Conservation (phyloP, 208 protist genomes). For the Endotrypanum monterogeii region DNA sequence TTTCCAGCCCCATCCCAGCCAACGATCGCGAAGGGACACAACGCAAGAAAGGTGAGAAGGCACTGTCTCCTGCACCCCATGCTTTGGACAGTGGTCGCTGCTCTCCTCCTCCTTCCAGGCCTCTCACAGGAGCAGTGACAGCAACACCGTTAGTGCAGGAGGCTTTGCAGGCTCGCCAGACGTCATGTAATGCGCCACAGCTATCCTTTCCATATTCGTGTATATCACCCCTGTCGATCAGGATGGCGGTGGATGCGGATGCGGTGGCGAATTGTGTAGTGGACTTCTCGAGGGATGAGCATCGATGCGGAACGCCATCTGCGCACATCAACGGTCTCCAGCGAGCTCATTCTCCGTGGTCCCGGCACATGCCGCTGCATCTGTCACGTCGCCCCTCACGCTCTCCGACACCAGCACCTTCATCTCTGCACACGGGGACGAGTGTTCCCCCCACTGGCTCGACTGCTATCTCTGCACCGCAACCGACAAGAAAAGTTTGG, state of each 20-base stretch:
- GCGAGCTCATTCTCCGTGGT: conserved; percentile 9
- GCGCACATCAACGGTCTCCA: not conserved
- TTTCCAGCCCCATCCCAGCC: not conserved
- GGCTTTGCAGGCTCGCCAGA: conserved; percentile 2
- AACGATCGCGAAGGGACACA: not conserved
- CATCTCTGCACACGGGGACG: not conserved
- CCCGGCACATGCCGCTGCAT: conserved; percentile 23
- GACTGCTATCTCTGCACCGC: not conserved
- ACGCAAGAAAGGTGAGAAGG: not conserved
- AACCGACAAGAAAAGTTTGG: not conserved
- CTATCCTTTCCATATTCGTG: conserved; percentile 8
- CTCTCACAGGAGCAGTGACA: not conserved
- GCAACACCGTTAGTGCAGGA: not conserved
- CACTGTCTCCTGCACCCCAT: not conserved
- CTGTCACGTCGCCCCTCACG: conserved; percentile 27
- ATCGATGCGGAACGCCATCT: not conserved
- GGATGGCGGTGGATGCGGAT: conserved; percentile 4
- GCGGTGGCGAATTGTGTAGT: not conserved
- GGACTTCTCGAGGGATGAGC: not conserved
- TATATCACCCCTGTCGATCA: not conserved
- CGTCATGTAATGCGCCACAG: conserved; percentile 8
- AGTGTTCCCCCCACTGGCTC: not conserved
- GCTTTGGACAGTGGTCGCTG: not conserved
- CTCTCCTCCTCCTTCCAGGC: not conserved
- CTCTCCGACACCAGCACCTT: conserved; percentile 1